Evolutionary conservation across 208 protist genomes (phyloP).

Genomic region (Acanthamoeba royreba): DNA sequence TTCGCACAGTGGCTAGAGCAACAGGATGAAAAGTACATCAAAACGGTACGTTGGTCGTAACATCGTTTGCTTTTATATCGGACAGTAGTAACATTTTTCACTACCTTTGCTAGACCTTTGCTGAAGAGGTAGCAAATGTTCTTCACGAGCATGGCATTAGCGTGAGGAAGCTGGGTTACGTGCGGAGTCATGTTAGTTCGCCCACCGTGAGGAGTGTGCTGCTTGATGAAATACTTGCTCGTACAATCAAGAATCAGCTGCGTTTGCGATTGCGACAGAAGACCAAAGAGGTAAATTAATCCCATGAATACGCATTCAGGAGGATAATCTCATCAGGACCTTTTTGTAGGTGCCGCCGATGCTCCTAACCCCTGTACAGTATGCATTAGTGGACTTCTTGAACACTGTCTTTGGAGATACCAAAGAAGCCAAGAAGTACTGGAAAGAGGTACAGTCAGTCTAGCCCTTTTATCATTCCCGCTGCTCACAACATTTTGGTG

Average conservation of each 20-base stretch:
- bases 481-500: neutral
- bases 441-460: neutral
- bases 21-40: constrained; percentile 42
- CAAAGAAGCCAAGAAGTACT: constrained; percentile 7
- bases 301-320: neutral
- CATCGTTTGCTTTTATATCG: neutral
- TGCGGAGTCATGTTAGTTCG: neutral
- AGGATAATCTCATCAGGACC: neutral
- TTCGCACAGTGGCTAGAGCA: constrained; percentile 37
- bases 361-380: constrained; percentile 46
- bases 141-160: constrained; percentile 35
- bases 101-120: neutral
- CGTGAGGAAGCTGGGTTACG: constrained; percentile 26
- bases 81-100: neutral
- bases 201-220: neutral
- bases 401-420: constrained; percentile 47
- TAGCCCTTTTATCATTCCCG: neutral
- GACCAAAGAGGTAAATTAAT: constrained; percentile 1
- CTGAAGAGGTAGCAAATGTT: neutral
- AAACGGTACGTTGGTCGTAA: neutral
- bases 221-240: constrained; percentile 31
- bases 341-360: constrained; percentile 7
- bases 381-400: constrained; percentile 38
- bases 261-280: neutral
- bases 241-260: constrained; percentile 42